Percentiles rank a stretch among this genome's conserved stretches.
Evolutionary conservation across 768 basidiomycete species (phyloP).

Genomic region (Calocera cornea): DNA sequence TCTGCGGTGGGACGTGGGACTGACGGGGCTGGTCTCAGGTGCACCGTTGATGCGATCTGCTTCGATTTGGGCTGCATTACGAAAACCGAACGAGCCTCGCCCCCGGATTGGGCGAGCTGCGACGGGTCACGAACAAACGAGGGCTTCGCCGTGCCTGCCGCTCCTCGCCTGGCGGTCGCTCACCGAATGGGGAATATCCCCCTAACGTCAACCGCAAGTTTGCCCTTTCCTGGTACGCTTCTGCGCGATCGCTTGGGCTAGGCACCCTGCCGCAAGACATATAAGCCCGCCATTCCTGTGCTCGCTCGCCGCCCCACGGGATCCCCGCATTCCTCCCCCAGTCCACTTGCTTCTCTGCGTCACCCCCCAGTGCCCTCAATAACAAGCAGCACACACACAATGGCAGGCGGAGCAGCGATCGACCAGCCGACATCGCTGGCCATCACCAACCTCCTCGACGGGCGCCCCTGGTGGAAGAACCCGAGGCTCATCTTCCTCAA

Average conservation of each 20-base stretch:
- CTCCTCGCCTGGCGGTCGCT: neutral
- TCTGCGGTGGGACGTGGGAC: neutral
- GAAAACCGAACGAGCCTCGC: neutral
- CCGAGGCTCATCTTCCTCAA: conserved; percentile 32
- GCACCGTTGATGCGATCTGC: neutral
- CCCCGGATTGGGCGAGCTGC: neutral
- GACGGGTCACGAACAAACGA: neutral
- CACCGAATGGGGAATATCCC: neutral
- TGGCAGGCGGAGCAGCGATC: neutral
- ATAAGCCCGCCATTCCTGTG: neutral
- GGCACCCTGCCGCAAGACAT: neutral
- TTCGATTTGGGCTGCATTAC: neutral
- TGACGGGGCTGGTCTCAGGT: neutral
- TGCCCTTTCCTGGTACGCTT: too few species aligned
- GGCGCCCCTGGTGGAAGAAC: neutral
- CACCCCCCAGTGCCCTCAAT: neutral
- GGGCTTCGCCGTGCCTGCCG: neutral
- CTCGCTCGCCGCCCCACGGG: neutral
- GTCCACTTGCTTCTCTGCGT: neutral
- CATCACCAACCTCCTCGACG: neutral
- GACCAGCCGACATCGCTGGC: neutral
- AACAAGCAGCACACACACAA: neutral
- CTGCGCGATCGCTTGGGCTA: neutral
- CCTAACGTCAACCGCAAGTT: neutral
- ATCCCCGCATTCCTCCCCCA: neutral